Conservation (phyloP, 768 basidiomycete species). For the Pleurotus ostreatus region DNA sequence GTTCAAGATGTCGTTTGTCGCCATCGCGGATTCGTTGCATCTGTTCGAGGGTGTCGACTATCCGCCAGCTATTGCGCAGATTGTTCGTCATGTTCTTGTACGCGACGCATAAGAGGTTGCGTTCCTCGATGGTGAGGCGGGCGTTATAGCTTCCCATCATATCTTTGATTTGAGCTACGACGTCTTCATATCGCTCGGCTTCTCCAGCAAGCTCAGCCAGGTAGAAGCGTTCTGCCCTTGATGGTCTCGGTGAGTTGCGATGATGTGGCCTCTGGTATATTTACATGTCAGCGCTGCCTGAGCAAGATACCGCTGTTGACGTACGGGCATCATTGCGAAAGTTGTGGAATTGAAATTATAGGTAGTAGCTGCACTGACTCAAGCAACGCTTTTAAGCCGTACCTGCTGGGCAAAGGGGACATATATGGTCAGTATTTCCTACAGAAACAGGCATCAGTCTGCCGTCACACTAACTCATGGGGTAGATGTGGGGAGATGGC, state of each 20-base stretch:
- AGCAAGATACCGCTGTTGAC: neutral
- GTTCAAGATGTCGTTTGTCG: constrained; percentile 90
- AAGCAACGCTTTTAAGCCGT: too few species aligned
- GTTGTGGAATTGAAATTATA: neutral
- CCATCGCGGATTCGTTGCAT: constrained; percentile 96
- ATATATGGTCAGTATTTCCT: neutral
- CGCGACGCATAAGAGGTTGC: constrained; percentile 93
- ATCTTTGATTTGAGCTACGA: constrained; percentile 73
- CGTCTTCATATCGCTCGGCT: constrained; percentile 86
- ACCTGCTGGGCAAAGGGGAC: constrained; percentile 2
- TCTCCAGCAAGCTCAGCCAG: constrained; percentile 84
- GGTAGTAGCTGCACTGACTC: too few species aligned
- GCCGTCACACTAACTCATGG: too few species aligned
- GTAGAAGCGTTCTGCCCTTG: constrained; percentile 10
- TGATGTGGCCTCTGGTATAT: neutral
- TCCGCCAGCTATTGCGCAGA: constrained; percentile 96
- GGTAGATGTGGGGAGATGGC: too few species aligned
- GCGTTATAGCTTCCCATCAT: constrained; percentile 66
- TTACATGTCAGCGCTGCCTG: neutral
- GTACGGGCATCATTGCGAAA: constrained; percentile 3
- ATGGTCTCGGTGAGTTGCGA: neutral
- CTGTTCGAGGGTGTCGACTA: constrained; percentile 97
- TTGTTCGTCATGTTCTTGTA: constrained; percentile 99
- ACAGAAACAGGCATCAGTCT: too few species aligned
- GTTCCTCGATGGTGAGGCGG: constrained; percentile 77